A percentile compares a stretch with the other conserved stretches of the same genome.
phyloP scores from a whole-genome alignment of 2,329 filamentous ascomycete species.

The Periglandula ipomoeae region DNA sequence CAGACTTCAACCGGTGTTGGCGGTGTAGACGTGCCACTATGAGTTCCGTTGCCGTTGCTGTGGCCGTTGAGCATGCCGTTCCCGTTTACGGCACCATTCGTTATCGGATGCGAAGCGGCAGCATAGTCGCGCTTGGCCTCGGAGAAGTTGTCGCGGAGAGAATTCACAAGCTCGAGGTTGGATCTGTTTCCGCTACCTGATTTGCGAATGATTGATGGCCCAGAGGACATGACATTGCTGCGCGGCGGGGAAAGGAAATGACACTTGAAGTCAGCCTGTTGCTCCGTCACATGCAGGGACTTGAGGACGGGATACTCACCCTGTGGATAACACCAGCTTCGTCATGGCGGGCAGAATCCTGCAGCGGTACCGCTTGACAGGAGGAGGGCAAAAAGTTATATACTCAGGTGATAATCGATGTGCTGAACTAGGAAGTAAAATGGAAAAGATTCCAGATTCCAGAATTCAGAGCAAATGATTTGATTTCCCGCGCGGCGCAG shows the following conservation, averaged over 20 bases:
- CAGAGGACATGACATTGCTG: conserved; percentile 76
- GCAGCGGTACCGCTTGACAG: not conserved
- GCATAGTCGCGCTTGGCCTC: conserved; percentile 59
- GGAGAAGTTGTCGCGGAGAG: conserved; percentile 74
- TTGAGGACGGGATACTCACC: conserved; percentile 44
- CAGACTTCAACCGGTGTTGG: conserved; percentile 40
- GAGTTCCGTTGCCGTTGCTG: conserved; percentile 21
- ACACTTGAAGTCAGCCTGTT: not conserved
- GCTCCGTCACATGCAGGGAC: conserved; percentile 4
- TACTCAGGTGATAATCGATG: not conserved
- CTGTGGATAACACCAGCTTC: conserved; percentile 78
- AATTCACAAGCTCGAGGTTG: conserved; percentile 86
- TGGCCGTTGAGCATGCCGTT: conserved; percentile 17
- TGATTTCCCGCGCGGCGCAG: not conserved
- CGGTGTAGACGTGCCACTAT: conserved; percentile 16
- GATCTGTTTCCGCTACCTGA: conserved; percentile 65
- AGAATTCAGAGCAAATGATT: no score
- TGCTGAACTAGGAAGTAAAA: not conserved
- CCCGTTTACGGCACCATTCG: conserved; percentile 25
- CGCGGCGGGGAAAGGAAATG: not conserved
- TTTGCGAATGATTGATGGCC: conserved; percentile 75
- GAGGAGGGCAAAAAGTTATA: not conserved
- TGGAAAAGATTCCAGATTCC: no score
- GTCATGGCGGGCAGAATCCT: conserved; percentile 41
- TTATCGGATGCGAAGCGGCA: conserved; percentile 14